Evolutionary conservation across 164 flowering plant genomes (phyloP).

Genomic region (Amborella trichopoda): DNA sequence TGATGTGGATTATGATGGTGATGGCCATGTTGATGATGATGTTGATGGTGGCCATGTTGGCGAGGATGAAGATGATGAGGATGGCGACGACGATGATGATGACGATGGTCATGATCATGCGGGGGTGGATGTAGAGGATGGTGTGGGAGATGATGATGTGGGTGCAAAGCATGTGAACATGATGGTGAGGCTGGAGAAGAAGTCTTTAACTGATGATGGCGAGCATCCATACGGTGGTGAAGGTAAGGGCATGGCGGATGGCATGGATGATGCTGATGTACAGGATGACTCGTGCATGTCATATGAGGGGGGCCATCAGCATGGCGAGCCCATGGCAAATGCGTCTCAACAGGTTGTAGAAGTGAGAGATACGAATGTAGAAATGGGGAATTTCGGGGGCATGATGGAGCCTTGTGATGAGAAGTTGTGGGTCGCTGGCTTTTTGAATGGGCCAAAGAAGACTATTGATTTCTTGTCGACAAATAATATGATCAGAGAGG

Average conservation of each 20-base stretch:
- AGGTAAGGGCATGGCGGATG: too few species aligned
- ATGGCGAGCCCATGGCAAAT: conserved; percentile 3
- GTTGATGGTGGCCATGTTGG: conserved; percentile 6
- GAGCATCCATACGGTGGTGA: too few species aligned
- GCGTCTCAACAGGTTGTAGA: conserved; percentile 11
- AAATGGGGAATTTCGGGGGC: conserved; percentile 12
- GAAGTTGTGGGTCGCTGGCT: conserved; percentile 38
- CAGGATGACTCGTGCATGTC: conserved; percentile 37
- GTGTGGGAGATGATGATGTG: not conserved
- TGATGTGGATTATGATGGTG: not conserved
- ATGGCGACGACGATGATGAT: conserved; percentile 9
- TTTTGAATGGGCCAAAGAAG: conserved; percentile 14
- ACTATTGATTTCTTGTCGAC: conserved; percentile 45
- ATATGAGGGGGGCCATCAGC: conserved; percentile 14
- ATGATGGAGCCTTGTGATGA: conserved; percentile 30
- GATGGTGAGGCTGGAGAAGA: not conserved
- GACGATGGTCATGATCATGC: conserved; percentile 15
- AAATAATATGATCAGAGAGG: conserved; percentile 53
- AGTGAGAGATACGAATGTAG: conserved; percentile 12
- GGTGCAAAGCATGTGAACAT: not conserved
- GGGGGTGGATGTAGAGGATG: not conserved
- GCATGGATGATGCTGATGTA: conserved; percentile 17
- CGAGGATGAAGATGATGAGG: conserved; percentile 5
- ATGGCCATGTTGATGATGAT: not conserved
- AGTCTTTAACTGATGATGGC: too few species aligned